A percentile compares a stretch with the other conserved stretches of the same genome.
Evolutionary conservation across 345 rosid species (phyloP).

Genomic region (Arabidopsis suecica): DNA sequence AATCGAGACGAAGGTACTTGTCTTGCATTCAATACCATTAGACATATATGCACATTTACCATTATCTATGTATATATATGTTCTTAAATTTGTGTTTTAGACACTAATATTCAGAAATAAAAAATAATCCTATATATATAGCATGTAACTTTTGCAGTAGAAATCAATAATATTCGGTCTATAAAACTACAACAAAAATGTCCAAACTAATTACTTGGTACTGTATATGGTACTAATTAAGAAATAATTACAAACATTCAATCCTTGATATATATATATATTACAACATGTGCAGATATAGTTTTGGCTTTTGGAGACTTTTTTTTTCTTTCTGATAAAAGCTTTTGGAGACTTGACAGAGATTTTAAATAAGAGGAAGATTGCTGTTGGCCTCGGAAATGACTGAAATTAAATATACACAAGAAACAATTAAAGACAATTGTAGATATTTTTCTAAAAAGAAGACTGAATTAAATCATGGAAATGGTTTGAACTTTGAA

Average conservation of each 20-base stretch:
- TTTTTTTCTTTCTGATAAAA: too few species aligned
- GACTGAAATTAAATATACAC: conserved; percentile 35
- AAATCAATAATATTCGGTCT: neutral
- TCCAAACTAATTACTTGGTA: neutral
- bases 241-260: neutral
- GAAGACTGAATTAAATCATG: conserved; percentile 19
- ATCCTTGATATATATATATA: neutral
- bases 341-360: conserved; percentile 31
- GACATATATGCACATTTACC: neutral
- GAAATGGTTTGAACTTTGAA: conserved; percentile 37
- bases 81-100: neutral
- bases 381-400: conserved; percentile 51
- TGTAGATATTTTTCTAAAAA: neutral
- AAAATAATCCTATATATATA: neutral
- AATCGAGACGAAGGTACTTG: conserved; percentile 32
- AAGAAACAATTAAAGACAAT: conserved; percentile 23
- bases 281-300: conserved; percentile 10
- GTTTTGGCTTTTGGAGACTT: neutral
- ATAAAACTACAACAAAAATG: neutral
- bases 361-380: conserved; percentile 36
- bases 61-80: neutral
- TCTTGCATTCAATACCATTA: conserved; percentile 34
- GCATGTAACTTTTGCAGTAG: neutral
- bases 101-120: neutral
- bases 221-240: neutral